phyloP scores from a whole-genome alignment of 495 filamentous ascomycete genomes.

The Cercophora samala region DNA sequence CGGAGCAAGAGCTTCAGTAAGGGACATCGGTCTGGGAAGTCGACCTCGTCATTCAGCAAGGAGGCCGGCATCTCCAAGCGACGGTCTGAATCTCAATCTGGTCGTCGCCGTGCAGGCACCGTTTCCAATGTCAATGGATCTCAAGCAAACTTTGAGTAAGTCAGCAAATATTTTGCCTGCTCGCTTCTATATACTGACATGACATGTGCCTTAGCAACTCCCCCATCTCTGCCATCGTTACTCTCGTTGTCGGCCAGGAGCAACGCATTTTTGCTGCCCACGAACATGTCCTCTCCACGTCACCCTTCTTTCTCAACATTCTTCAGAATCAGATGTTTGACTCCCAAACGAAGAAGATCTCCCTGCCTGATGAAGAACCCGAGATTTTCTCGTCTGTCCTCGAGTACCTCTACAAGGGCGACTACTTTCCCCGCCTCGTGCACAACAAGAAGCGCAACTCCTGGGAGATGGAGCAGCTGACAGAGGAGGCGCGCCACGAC shows the following conservation, averaged over 20 bases:
- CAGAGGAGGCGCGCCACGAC: slow-evolving; percentile 48
- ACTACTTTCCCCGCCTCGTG: slow-evolving; percentile 77
- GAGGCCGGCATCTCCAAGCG: slow-evolving; percentile 45
- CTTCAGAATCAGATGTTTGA: slow-evolving; percentile 62
- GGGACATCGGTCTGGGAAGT: slow-evolving; percentile 36
- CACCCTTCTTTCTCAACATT: slow-evolving; percentile 69
- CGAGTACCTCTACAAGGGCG: slow-evolving; percentile 88
- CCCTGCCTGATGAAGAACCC: slow-evolving; percentile 80
- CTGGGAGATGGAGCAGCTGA: slow-evolving; percentile 66
- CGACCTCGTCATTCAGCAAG: slow-evolving; percentile 47
- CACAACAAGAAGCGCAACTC: slow-evolving; percentile 65
- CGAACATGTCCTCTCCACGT: slow-evolving; percentile 74
- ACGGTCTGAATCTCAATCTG: slow-evolving; percentile 34
- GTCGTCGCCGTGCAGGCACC: slow-evolving; percentile 39
- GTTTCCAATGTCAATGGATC: slow-evolving; percentile 28
- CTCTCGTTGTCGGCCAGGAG: slow-evolving; percentile 71
- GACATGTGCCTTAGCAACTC: slow-evolving; percentile 43
- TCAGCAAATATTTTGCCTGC: slow-evolving; percentile 7
- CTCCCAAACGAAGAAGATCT: slow-evolving; percentile 62
- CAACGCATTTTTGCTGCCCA: slow-evolving; percentile 87
- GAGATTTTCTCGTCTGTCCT: slow-evolving; percentile 88
- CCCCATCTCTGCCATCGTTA: slow-evolving; percentile 67
- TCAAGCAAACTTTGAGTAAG: slow-evolving; percentile 36
- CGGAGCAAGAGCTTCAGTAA: slow-evolving; percentile 46
- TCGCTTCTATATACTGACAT: slow-evolving; percentile 14